These are phyloP conservation scores for Lactifluus rugatus DNA, from an alignment of 768 basidiomycete genomes.

Conservation along the genomic window DNA sequence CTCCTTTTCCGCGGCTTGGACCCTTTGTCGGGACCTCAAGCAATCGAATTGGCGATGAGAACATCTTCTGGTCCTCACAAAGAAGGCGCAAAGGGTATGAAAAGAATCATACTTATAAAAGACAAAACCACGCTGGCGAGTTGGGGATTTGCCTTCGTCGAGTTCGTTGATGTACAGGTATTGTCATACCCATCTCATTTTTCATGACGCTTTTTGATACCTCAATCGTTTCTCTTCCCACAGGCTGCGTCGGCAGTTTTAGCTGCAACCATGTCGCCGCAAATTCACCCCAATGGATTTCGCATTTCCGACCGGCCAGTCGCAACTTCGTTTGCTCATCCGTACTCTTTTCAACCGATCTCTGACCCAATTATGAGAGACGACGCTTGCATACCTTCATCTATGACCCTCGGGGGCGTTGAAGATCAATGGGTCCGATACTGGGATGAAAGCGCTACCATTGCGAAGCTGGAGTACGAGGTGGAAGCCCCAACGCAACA, in stretches of 20 bases:
- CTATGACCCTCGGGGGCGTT: conserved; percentile 56
- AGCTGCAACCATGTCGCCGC: conserved; percentile 77
- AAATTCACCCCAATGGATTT: conserved; percentile 87
- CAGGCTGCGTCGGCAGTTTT: conserved; percentile 79
- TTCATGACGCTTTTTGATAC: conserved; percentile 6
- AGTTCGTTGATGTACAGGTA: conserved; percentile 80
- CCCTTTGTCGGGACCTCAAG: conserved; percentile 76
- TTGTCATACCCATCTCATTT: conserved; percentile 11
- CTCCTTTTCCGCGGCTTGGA: conserved; percentile 89
- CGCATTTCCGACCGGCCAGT: conserved; percentile 83
- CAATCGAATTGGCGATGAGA: conserved; percentile 76
- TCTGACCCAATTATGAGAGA: conserved; percentile 66
- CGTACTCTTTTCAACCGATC: conserved; percentile 79
- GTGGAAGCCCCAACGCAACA: conserved; percentile 49
- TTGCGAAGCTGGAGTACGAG: conserved; percentile 68
- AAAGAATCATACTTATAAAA: conserved; percentile 78
- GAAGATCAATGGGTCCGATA: conserved; percentile 75
- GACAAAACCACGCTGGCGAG: conserved; percentile 81
- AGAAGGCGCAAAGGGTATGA: conserved; percentile 80
- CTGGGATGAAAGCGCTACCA: conserved; percentile 83
- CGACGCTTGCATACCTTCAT: conserved; percentile 64
- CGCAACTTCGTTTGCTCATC: conserved; percentile 87
- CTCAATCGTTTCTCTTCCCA: conserved; percentile 13
- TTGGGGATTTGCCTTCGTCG: conserved; percentile 92
- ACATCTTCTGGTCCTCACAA: conserved; percentile 68